Conservation (phyloP, 1,284 basidiomycete genomes). For the Ganoderma boninense region DNA sequence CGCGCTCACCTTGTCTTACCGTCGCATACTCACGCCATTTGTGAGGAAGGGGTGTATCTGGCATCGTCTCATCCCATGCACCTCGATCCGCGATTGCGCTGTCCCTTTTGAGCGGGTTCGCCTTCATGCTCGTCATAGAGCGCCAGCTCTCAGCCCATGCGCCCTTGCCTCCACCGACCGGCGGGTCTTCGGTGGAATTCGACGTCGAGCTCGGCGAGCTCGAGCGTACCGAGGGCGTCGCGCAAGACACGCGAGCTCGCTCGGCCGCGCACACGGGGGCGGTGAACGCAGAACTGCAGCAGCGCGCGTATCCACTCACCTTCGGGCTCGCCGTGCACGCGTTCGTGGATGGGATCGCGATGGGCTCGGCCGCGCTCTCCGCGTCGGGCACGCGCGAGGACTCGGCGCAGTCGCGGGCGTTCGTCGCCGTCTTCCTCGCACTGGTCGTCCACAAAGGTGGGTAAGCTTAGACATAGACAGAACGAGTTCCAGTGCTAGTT, state of each 20-base stretch:
- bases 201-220: slow-evolving; percentile 66
- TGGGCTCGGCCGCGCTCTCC: slow-evolving; percentile 78
- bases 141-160: slow-evolving; percentile 61
- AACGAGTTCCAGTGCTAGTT: too few relatives aligned
- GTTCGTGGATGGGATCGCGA: slow-evolving; percentile 88
- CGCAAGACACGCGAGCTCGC: background rate
- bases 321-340: slow-evolving; percentile 88
- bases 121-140: slow-evolving; percentile 84
- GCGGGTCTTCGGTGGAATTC: slow-evolving; percentile 54
- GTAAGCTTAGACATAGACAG: background rate
- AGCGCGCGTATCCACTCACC: slow-evolving; percentile 73
- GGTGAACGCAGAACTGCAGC: slow-evolving; percentile 26
- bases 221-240: slow-evolving; percentile 47
- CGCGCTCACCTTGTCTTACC: background rate
- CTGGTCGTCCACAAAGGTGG: slow-evolving; percentile 90
- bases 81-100: slow-evolving; percentile 71
- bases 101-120: slow-evolving; percentile 83
- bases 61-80: slow-evolving; percentile 6
- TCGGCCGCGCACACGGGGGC: background rate
- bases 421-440: slow-evolving; percentile 87
- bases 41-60: slow-evolving; percentile 58
- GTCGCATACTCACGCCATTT: background rate
- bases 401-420: slow-evolving; percentile 53
- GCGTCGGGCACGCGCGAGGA: slow-evolving; percentile 37
- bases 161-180: slow-evolving; percentile 36